phyloP scores from a whole-genome alignment of 2,329 filamentous ascomycete genomes.

The Diplodia sapinea region DNA sequence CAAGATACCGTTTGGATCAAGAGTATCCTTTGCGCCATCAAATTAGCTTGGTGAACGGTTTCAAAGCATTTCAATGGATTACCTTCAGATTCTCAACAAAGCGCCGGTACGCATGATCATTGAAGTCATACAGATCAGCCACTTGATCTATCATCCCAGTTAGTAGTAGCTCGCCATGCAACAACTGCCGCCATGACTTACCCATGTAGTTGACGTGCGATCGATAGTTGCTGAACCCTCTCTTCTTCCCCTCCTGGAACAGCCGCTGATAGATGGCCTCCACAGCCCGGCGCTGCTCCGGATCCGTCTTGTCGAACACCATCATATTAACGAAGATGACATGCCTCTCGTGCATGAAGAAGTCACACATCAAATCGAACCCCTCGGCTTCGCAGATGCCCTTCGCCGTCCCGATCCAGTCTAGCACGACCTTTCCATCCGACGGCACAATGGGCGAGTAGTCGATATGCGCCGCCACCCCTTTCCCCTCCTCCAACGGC shows the following conservation, averaged over 20 bases:
- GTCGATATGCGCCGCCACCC: conserved; percentile 52
- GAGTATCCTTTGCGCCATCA: conserved; percentile 43
- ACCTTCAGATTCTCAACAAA: conserved; percentile 51
- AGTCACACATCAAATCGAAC: conserved; percentile 38
- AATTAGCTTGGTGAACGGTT: not conserved
- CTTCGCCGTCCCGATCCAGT: conserved; percentile 44
- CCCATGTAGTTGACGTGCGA: conserved; percentile 56
- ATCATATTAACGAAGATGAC: conserved; percentile 45
- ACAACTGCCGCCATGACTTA: not conserved
- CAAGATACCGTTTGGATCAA: conserved; percentile 50
- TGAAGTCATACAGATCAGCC: conserved; percentile 54
- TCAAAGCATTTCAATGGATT: not conserved
- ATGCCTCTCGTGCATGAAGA: conserved; percentile 52
- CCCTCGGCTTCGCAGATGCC: conserved; percentile 36
- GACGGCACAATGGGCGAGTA: conserved; percentile 56
- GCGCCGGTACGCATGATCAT: conserved; percentile 51
- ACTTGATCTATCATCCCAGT: conserved; percentile 43
- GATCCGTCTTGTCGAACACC: conserved; percentile 38
- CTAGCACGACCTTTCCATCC: conserved; percentile 49
- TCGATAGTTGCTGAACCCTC: conserved; percentile 55
- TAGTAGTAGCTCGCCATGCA: not conserved
- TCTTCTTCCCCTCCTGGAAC: conserved; percentile 48
- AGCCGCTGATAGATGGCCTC: conserved; percentile 42
- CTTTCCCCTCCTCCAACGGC: conserved; percentile 45
- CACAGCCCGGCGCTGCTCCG: conserved; percentile 35